These are phyloP conservation scores for Beauveria scarabaeidicola DNA, from an alignment of 2,329 filamentous ascomycete species.

Conservation along the genomic window DNA sequence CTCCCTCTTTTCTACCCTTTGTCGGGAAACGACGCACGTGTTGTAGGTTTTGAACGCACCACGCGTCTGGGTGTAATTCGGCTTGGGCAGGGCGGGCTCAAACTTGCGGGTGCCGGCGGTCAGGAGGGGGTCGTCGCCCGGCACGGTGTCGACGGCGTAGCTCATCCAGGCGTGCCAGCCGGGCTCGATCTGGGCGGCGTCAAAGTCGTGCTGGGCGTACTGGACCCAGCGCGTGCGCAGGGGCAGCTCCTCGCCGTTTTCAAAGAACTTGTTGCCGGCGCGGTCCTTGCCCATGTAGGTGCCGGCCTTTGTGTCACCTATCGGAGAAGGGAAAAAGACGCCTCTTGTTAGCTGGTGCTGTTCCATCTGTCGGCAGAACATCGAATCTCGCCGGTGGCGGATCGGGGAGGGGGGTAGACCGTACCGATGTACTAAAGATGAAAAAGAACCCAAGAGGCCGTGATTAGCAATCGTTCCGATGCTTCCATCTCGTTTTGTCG, in stretches of 20 bases:
- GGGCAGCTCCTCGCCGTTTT: constrained; percentile 91
- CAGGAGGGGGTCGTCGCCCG: constrained; percentile 65
- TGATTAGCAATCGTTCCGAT: not conserved
- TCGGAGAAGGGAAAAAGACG: fast-evolving
- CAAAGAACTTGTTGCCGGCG: constrained; percentile 96
- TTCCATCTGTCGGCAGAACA: not conserved
- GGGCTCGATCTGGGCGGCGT: constrained; percentile 79
- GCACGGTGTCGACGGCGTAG: constrained; percentile 83
- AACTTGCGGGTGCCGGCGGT: constrained; percentile 60
- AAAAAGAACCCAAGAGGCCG: not conserved
- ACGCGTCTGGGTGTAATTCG: constrained; percentile 66
- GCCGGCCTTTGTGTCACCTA: constrained; percentile 95
- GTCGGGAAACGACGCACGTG: constrained; percentile 59
- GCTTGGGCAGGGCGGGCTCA: constrained; percentile 63
- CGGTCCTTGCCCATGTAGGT: constrained; percentile 75
- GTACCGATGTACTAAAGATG: constrained; percentile 47
- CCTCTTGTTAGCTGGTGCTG: not conserved
- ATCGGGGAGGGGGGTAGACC: not conserved
- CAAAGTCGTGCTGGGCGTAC: constrained; percentile 81
- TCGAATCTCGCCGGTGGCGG: not conserved
- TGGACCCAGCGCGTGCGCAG: constrained; percentile 97
- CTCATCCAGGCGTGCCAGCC: constrained; percentile 99
- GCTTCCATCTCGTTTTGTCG: constrained; percentile 12
- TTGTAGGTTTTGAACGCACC: constrained; percentile 88
- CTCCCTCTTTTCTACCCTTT: not conserved